These are phyloP conservation scores for Aspergillus bombycis DNA, from an alignment of 2,329 filamentous ascomycete species.

Conservation along the genomic window DNA sequence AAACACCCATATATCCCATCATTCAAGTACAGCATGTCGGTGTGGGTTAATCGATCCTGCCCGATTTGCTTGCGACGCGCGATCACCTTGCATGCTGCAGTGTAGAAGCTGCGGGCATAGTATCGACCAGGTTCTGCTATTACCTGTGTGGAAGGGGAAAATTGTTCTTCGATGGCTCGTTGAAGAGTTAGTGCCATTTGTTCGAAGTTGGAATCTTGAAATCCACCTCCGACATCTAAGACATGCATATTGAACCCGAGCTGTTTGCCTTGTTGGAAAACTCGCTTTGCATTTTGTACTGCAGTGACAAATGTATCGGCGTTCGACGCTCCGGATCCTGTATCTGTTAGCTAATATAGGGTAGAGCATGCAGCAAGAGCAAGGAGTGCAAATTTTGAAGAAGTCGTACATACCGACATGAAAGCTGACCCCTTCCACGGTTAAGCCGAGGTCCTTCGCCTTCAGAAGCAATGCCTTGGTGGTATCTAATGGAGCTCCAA, in stretches of 20 bases:
- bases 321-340: neutral
- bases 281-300: neutral
- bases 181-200: neutral
- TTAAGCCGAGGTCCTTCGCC: neutral
- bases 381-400: no score
- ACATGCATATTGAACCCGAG: neutral
- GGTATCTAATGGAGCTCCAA: neutral
- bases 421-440: neutral
- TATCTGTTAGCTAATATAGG: neutral
- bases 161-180: neutral
- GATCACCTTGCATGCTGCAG: neutral
- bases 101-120: slow-evolving; percentile 1
- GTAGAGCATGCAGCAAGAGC: neutral
- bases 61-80: neutral
- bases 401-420: neutral
- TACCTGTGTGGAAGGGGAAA: neutral
- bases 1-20: slow-evolving; percentile 5
- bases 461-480: neutral
- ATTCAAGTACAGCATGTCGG: neutral
- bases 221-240: neutral
- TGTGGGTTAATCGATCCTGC: neutral
- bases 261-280: neutral
- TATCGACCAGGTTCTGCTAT: slow-evolving; percentile 1
- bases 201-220: neutral
- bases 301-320: neutral